phyloP scores from a whole-genome alignment of 441 rosid genomes.

The Euphorbia celastroides region DNA sequence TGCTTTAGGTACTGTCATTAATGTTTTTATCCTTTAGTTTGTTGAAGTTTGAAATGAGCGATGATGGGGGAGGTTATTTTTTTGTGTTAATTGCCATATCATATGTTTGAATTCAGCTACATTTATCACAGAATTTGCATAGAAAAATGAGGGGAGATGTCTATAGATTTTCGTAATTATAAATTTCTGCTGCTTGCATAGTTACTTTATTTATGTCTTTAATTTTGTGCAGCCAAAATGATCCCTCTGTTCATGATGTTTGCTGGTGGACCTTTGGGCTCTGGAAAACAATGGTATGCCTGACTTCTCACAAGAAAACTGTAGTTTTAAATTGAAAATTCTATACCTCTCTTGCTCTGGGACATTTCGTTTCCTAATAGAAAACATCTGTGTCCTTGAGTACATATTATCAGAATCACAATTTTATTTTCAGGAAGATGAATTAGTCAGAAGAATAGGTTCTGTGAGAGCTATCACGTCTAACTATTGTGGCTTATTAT shows the following conservation, averaged over 20 bases:
- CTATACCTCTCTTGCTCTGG: background rate
- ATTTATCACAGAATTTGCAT: too few species aligned
- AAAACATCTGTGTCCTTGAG: background rate
- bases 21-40: constrained; percentile 9
- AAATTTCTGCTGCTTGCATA: background rate
- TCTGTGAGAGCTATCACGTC: background rate
- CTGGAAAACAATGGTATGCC: constrained; percentile 76
- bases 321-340: background rate
- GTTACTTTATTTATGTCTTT: constrained; percentile 7
- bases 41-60: too few species aligned
- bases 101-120: background rate
- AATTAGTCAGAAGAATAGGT: background rate
- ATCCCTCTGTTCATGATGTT: constrained; percentile 76
- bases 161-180: background rate
- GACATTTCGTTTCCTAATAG: background rate
- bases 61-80: too few species aligned
- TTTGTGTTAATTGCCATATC: background rate
- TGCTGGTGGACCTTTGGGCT: constrained; percentile 84
- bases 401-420: background rate
- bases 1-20: constrained; percentile 58
- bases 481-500: background rate
- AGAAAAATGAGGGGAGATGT: background rate
- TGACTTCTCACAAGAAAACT: background rate
- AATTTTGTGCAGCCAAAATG: constrained; percentile 66
- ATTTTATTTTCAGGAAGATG: background rate